Base-by-base conservation (phyloP, 768 basidiomycete species). In the Auriculariales sp. region DNA sequence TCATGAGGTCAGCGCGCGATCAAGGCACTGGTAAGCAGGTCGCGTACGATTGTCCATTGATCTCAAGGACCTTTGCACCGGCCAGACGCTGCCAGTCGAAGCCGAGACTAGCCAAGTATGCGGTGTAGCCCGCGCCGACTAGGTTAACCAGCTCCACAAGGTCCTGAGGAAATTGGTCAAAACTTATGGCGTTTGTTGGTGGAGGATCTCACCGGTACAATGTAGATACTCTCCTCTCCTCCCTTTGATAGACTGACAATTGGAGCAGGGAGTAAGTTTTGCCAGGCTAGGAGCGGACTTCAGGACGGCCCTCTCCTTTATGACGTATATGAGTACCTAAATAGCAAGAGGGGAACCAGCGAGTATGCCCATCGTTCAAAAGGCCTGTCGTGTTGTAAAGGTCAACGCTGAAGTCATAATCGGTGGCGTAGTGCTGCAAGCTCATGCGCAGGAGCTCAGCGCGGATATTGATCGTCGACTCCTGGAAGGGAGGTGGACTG, bases 361-460 rank as follows among this genome's bases (percentile, higher is more conserved):
- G 33, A 12, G 53, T 54, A 25, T 52, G 55, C 5, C 55, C 55
- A 22, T 54, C 53, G 32, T 56, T 52, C 27, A 56, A 32, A 7
- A 50, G 25, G 35, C 49, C 51, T 15, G 52, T 36, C 12, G 49
- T 46, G 28, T 55, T 50, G 44, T 51, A 55, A 9, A 56, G 48
- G 31, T 54, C 55, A 33, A 47, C 34, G 30, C 54, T 52, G 53
- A 54, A 54, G 39, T 55, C 53, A 45, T 54, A 56, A 29, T 56
- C 55, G 7, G 55, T 52, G 24, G 49, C 22, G 29, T 54, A 54
- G 19, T 48, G 35, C 27, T 22, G 14, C 4, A 19, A 12, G 25
- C 46, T 31, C 31, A 55, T 56, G 42, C 55, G 48, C 28, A 30
- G 24, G 19, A 54, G 44, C n/a, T 56, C 53, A 6, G 29, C 17